phyloP scores from a whole-genome alignment of 1,284 basidiomycete species.

The Rhodotorula glutinis region DNA sequence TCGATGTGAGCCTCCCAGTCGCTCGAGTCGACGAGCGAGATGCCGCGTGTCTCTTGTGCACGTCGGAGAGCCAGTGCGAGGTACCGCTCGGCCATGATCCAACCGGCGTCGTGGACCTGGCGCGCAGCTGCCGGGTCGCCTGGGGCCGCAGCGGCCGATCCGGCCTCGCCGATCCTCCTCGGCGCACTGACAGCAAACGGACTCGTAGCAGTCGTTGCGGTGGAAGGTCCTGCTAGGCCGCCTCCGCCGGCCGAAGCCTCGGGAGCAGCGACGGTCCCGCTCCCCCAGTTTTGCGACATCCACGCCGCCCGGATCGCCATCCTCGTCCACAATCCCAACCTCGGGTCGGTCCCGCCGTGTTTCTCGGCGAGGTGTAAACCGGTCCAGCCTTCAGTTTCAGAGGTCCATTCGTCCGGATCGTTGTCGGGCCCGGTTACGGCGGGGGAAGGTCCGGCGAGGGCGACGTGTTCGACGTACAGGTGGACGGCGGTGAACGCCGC shows the following conservation, averaged over 20 bases:
- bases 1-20: conserved; percentile 20
- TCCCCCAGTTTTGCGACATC: conserved; percentile 39
- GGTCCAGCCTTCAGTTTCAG: conserved; percentile 41
- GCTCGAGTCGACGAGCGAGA: conserved; percentile 25
- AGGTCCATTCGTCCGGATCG: conserved; percentile 34
- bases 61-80: conserved; percentile 38
- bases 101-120: conserved; percentile 39
- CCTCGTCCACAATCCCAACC: conserved; percentile 37
- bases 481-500: conserved; percentile 35
- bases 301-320: conserved; percentile 42
- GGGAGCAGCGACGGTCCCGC: conserved; percentile 21
- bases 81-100: conserved; percentile 41
- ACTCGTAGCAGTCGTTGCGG: no score
- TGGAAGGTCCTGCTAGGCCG: no score
- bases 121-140: conserved; percentile 1
- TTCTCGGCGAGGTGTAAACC: conserved; percentile 30
- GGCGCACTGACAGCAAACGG: conserved; percentile 2
- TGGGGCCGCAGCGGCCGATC: no score
- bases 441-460: conserved; percentile 10
- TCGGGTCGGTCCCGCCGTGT: conserved; percentile 42
- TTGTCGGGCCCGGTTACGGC: conserved; percentile 2
- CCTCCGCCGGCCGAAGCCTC: neutral
- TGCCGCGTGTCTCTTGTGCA: conserved; percentile 25
- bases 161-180: conserved; percentile 1
- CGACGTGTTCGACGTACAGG: conserved; percentile 43